These are phyloP conservation scores for Alloteropsis angusta DNA, from an alignment of 202 grass and related monocot genomes.

Conservation along the genomic window DNA sequence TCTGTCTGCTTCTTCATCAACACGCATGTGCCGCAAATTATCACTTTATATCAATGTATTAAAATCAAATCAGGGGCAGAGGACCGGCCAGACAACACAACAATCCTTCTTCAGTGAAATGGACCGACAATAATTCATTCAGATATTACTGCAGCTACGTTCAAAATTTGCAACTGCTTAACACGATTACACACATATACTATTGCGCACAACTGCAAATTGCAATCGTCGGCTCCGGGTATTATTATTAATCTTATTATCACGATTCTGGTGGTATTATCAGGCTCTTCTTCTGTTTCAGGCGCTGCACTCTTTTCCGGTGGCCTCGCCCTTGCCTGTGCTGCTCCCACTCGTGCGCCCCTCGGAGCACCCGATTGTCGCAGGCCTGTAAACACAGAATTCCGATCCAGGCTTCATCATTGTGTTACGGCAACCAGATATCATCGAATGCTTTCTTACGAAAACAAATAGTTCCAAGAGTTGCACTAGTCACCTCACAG, in stretches of 20 bases:
- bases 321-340: conserved; percentile 75
- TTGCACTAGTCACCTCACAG: conserved; percentile 56
- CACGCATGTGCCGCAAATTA: too few relatives aligned
- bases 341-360: conserved; percentile 78
- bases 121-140: background rate
- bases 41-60: too few relatives aligned
- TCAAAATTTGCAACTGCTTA: background rate
- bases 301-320: conserved; percentile 51
- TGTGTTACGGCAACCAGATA: background rate
- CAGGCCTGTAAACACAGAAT: conserved; percentile 55
- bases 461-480: background rate
- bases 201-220: background rate
- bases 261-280: background rate
- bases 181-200: background rate
- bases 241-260: too few relatives aligned
- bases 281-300: conserved; percentile 38
- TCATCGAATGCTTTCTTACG: background rate
- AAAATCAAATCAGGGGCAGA: too few relatives aligned
- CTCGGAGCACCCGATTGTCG: conserved; percentile 62
- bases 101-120: too few relatives aligned
- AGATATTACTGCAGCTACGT: background rate
- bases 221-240: background rate
- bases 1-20: too few relatives aligned
- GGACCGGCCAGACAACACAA: too few relatives aligned
- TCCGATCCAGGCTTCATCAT: background rate